Conservation (phyloP, 2,329 filamentous ascomycete genomes). For the Pyricularia grisea region DNA sequence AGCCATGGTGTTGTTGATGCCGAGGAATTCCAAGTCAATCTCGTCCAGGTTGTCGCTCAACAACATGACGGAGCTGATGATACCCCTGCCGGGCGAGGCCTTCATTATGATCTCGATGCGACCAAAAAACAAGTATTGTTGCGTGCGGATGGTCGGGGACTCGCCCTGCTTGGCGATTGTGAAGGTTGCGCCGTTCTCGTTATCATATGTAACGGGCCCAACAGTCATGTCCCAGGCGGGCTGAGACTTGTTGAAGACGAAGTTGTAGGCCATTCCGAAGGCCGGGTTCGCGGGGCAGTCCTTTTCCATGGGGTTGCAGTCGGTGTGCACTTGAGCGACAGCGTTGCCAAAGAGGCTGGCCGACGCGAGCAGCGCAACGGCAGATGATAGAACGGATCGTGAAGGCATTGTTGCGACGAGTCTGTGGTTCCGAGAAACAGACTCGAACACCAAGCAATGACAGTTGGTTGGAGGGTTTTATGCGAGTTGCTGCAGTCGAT, state of each 20-base stretch:
- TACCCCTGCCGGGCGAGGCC: constrained; percentile 63
- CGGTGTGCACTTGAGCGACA: constrained; percentile 64
- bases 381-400: constrained; percentile 18
- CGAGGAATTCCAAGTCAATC: constrained; percentile 79
- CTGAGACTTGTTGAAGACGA: constrained; percentile 52
- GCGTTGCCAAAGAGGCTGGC: constrained; percentile 28
- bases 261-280: constrained; percentile 53
- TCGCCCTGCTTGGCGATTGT: constrained; percentile 61
- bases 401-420: constrained; percentile 14
- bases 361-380: constrained; percentile 28
- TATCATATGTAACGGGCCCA: constrained; percentile 52
- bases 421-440: not conserved
- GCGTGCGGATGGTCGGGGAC: constrained; percentile 68
- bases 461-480: not conserved
- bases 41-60: constrained; percentile 80
- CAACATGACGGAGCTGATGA: constrained; percentile 76
- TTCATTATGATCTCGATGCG: constrained; percentile 70
- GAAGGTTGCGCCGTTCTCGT: constrained; percentile 56
- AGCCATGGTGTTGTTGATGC: constrained; percentile 51
- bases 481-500: not conserved
- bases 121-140: constrained; percentile 82
- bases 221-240: constrained; percentile 60
- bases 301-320: constrained; percentile 67
- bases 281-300: constrained; percentile 63
- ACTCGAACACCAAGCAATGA: not conserved